Percentiles rank a stretch among this genome's conserved stretches.
Evolutionary conservation across 345 rosid genomes (phyloP).

Genomic region (Acer campestre): DNA sequence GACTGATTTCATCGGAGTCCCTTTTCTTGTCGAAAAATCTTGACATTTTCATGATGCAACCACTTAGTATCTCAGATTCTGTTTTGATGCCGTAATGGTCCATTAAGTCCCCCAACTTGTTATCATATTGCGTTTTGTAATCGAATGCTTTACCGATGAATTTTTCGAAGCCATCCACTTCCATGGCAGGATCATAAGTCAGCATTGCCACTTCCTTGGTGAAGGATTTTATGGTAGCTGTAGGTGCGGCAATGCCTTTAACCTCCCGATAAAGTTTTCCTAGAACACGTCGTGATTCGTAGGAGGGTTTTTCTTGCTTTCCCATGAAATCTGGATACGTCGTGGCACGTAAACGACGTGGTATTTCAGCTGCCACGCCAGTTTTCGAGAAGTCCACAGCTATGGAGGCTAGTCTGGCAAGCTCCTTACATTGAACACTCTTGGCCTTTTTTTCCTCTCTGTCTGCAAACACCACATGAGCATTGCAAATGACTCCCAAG

Average conservation of each 20-base stretch:
- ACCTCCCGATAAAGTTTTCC: slow-evolving; percentile 52
- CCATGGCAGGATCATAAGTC: slow-evolving; percentile 48
- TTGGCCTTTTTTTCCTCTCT: slow-evolving; percentile 28
- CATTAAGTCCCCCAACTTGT: slow-evolving; percentile 42
- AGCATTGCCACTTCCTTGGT: slow-evolving; percentile 35
- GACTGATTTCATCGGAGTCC: slow-evolving; percentile 39
- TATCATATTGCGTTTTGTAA: slow-evolving; percentile 41
- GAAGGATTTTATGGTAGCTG: slow-evolving; percentile 30
- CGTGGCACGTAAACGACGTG: slow-evolving; percentile 26
- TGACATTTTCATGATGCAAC: slow-evolving; percentile 39
- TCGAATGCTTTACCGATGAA: slow-evolving; percentile 35
- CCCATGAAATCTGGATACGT: slow-evolving; percentile 53
- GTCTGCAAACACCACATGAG: slow-evolving; percentile 45
- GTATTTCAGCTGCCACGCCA: slow-evolving; percentile 47
- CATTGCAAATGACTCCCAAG: slow-evolving; percentile 44
- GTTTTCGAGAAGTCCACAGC: slow-evolving; percentile 52
- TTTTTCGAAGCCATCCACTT: slow-evolving; percentile 40
- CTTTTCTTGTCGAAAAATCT: slow-evolving; percentile 40
- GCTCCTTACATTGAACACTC: slow-evolving; percentile 35
- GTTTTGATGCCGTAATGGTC: slow-evolving; percentile 48
- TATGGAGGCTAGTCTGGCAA: slow-evolving; percentile 38
- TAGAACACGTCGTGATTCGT: slow-evolving; percentile 36
- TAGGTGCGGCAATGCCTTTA: slow-evolving; percentile 31
- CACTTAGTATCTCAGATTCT: slow-evolving; percentile 51
- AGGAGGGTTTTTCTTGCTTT: slow-evolving; percentile 38